phyloP scores from a whole-genome alignment of 2,329 filamentous ascomycete species.

The Paraphaeosphaeria minitans region DNA sequence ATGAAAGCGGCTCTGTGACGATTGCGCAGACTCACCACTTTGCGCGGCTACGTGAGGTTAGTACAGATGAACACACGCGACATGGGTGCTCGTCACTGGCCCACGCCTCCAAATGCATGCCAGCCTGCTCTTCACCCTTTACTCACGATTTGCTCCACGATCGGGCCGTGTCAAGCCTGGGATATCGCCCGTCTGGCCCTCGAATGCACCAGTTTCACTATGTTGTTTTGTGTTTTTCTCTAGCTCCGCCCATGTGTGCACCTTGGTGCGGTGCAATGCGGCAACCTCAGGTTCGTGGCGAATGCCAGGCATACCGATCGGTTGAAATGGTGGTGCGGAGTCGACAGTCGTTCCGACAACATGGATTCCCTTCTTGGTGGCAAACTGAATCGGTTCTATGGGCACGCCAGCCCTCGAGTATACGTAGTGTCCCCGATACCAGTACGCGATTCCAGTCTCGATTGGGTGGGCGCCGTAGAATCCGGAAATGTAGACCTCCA shows the following conservation, averaged over 20 bases:
- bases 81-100: neutral
- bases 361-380: conserved; percentile 25
- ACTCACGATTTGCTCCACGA: neutral
- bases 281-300: conserved; percentile 17
- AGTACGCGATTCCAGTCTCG: conserved; percentile 33
- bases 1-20: neutral
- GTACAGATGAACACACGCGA: neutral
- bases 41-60: neutral
- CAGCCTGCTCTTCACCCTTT: neutral
- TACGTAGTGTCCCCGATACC: conserved; percentile 38
- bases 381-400: conserved; percentile 27
- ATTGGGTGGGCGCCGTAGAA: conserved; percentile 28
- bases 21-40: neutral
- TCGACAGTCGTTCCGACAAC: conserved; percentile 17
- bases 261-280: conserved; percentile 18
- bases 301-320: neutral
- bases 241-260: conserved; percentile 10
- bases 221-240: conserved; percentile 7
- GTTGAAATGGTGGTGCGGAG: conserved; percentile 19
- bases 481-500: conserved; percentile 33
- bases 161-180: neutral
- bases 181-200: neutral
- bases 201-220: neutral
- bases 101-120: no score
- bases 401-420: conserved; percentile 27